These are phyloP conservation scores for Fusarium brevicatenulatum DNA, from an alignment of 2,329 filamentous ascomycete species.

Conservation along the genomic window DNA sequence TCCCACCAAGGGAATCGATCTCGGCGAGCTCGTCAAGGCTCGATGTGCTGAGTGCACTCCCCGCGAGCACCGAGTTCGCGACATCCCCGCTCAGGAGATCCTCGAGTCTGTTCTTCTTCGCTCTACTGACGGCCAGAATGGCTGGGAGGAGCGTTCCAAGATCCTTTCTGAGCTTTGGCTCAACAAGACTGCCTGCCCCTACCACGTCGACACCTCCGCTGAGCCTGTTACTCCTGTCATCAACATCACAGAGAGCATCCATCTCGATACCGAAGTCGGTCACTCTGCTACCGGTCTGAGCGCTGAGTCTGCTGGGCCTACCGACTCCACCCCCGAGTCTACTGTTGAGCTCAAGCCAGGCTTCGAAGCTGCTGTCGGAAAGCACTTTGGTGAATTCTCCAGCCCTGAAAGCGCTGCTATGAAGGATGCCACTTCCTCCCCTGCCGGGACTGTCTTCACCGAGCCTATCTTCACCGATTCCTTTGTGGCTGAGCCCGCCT, in stretches of 20 bases:
- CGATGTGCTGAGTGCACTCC: conserved; percentile 31
- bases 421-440: too few relatives aligned
- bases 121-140: neutral
- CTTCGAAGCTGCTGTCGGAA: neutral
- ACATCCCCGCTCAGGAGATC: conserved; percentile 15
- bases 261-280: neutral
- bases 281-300: neutral
- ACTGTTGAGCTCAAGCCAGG: neutral
- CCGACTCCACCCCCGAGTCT: neutral
- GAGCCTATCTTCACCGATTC: neutral
- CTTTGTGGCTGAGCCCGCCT: neutral
- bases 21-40: conserved; percentile 12
- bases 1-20: neutral
- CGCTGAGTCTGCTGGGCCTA: neutral
- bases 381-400: neutral
- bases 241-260: too few relatives aligned
- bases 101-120: conserved; percentile 31
- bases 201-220: neutral
- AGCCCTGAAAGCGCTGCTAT: neutral
- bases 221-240: neutral
- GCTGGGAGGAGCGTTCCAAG: neutral
- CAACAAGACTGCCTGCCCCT: conserved; percentile 9
- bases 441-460: neutral
- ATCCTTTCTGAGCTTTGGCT: conserved; percentile 20
- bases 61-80: conserved; percentile 26